Conservation (phyloP, 768 basidiomycete species). For the Phanerochaete carnosa region DNA sequence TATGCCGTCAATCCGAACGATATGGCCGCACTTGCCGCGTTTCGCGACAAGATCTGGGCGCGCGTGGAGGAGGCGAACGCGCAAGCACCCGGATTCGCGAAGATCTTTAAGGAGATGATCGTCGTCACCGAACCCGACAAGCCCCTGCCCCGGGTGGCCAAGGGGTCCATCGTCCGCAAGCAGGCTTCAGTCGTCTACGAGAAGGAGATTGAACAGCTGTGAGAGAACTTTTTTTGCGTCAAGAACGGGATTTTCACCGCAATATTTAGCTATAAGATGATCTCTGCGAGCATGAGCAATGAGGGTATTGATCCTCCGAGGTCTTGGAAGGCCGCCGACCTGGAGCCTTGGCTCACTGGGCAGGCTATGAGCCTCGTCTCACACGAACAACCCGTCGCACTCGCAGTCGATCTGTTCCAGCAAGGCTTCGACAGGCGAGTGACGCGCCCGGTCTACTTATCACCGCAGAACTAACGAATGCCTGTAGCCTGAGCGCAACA, state of each 20-base stretch:
- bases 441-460: neutral
- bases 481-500: constrained; percentile 8
- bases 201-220: constrained; percentile 15
- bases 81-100: constrained; percentile 17
- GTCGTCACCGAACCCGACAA: constrained; percentile 16
- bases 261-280: constrained; percentile 12
- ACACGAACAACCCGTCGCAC: neutral
- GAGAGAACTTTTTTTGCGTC: neutral
- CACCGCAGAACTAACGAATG: neutral
- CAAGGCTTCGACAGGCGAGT: constrained; percentile 15
- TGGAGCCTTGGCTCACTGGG: constrained; percentile 11
- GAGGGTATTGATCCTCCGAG: constrained; percentile 8
- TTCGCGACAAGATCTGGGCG: constrained; percentile 25
- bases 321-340: constrained; percentile 7
- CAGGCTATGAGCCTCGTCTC: constrained; percentile 12
- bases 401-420: constrained; percentile 8
- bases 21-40: constrained; percentile 17
- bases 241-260: neutral
- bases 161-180: constrained; percentile 17
- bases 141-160: constrained; percentile 18
- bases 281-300: constrained; percentile 10
- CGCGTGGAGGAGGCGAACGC: constrained; percentile 19
- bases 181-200: constrained; percentile 5
- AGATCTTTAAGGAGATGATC: constrained; percentile 28
- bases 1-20: constrained; percentile 26